A percentile compares a stretch with the other conserved stretches of the same genome.
Conservation (phyloP, 1,284 basidiomycete genomes). For the Rhodotorula sp. region DNA sequence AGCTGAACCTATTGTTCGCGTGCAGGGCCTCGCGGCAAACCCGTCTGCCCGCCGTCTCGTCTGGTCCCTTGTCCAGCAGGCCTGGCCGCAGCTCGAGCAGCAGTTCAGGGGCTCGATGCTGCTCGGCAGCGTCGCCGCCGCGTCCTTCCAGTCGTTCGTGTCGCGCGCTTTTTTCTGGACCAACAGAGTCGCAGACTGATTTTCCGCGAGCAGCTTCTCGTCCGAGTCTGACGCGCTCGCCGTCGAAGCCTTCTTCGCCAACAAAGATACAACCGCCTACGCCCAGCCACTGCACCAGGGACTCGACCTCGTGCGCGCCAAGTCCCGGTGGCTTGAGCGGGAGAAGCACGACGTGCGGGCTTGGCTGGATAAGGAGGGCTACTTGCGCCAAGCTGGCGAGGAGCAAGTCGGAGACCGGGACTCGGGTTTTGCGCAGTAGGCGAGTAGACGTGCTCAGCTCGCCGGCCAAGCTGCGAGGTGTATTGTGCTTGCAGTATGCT, state of each 20-base stretch:
- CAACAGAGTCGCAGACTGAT: fast-evolving
- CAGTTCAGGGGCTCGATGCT: constrained; percentile 19
- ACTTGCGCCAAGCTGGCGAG: neutral
- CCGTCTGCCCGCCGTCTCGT: constrained; percentile 24
- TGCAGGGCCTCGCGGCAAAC: constrained; percentile 31
- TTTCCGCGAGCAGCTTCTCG: constrained; percentile 56
- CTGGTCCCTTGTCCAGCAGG: constrained; percentile 25
- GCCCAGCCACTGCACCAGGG: constrained; percentile 46
- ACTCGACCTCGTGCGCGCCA: constrained; percentile 57
- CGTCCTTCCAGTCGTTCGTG: constrained; percentile 17
- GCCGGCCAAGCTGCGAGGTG: neutral
- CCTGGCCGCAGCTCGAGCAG: constrained; percentile 25
- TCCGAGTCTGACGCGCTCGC: constrained; percentile 69
- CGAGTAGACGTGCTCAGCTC: neutral
- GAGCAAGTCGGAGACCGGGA: neutral
- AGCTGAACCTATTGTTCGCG: too few species aligned
- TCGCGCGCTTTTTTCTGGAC: too few species aligned
- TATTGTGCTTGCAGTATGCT: too few species aligned
- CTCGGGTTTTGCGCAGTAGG: constrained; percentile 6
- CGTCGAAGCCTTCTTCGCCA: constrained; percentile 61
- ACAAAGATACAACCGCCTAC: constrained; percentile 35
- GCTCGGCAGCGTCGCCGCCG: constrained; percentile 22
- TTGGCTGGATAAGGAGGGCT: constrained; percentile 61
- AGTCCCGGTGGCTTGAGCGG: constrained; percentile 58
- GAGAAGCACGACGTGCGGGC: constrained; percentile 60